Evolutionary conservation across 345 rosid genomes (phyloP), one percentile per base, ranked within the genome.

Genomic region (Populus deltoides): DNA sequence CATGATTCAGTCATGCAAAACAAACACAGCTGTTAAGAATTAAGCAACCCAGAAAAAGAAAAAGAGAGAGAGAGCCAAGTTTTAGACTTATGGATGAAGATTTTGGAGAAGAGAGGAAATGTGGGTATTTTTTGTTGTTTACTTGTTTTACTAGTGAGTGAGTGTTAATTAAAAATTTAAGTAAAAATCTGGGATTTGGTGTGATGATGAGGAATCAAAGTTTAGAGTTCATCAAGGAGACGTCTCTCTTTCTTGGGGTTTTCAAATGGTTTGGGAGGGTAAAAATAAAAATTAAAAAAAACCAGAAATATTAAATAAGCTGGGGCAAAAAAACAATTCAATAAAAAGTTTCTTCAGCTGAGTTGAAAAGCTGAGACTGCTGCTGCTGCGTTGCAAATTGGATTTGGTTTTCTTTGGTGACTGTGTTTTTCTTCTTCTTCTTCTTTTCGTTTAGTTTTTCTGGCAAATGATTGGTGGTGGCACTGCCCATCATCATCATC

Each of bases 221-320:
- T 49, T 20, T 85, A 89, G 81, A 88, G 91, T 87, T 90, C 92
- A 89, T 87, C 88, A 80, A 83, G 84, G 84, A 87, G 86, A 51
- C 81, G 75, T 75, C 86, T 87, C 86, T 87, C 65, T 59, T 91
- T 90, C 96, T 90, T 74, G 91, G 94, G 93, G 88, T 80, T 91
- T 94, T 92, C 96, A 94, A 94, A 92, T 89, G 90, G 93, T 86
- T 90, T 88, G 83, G 88, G 91, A 88, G 90, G 89, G 88, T 74
- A 77, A 84, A 81, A 81, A 75, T n/a, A n/a, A n/a, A n/a, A n/a
- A n/a, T n/a, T n/a, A 66, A 5, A 24, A 81, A 71, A 39, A 43
- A 27, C 27, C 12, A 39, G 27, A 35, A 1, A 74, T 63, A 70
- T 0, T 68, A 77, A 77, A 43, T 43, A 43, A 10, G 47, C 0